A percentile compares a stretch with the other conserved stretches of the same genome.
These are phyloP conservation scores for Singerocomus rubriflavus DNA, from an alignment of 1,284 basidiomycete species.

Conservation along the genomic window DNA sequence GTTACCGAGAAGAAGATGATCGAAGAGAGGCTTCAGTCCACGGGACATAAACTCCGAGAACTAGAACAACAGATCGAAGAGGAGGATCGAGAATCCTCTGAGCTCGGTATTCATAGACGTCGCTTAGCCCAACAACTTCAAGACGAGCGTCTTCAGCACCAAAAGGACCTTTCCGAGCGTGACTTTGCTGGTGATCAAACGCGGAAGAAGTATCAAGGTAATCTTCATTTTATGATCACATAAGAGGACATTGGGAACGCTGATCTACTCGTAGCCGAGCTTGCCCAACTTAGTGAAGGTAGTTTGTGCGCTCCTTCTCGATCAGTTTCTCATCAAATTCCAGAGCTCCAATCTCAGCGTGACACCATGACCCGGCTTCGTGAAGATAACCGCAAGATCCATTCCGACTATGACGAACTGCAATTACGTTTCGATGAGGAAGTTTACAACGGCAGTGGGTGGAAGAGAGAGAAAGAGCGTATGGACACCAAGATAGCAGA, in stretches of 20 bases:
- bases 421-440: slow-evolving; percentile 76
- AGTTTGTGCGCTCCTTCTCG: neutral
- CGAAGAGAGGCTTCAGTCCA: slow-evolving; percentile 48
- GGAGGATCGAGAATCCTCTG: slow-evolving; percentile 65
- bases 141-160: slow-evolving; percentile 72
- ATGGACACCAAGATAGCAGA: slow-evolving; percentile 79
- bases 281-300: slow-evolving; percentile 79
- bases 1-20: slow-evolving; percentile 52
- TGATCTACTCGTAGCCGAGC: slow-evolving; percentile 48
- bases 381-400: slow-evolving; percentile 76
- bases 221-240: slow-evolving; percentile 4
- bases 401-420: slow-evolving; percentile 75
- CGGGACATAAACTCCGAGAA: slow-evolving; percentile 57
- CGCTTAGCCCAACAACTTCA: slow-evolving; percentile 71
- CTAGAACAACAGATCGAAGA: slow-evolving; percentile 67
- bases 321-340: slow-evolving; percentile 8
- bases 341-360: slow-evolving; percentile 73
- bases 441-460: slow-evolving; percentile 70
- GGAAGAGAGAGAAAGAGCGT: slow-evolving; percentile 85
- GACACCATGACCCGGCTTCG: slow-evolving; percentile 71
- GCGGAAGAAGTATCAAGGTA: slow-evolving; percentile 81
- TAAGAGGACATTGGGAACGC: neutral
- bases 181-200: slow-evolving; percentile 78
- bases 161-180: slow-evolving; percentile 72
- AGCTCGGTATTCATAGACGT: slow-evolving; percentile 60